Conservation (phyloP, 129 eudicot species). For the Artemisia argyi region DNA sequence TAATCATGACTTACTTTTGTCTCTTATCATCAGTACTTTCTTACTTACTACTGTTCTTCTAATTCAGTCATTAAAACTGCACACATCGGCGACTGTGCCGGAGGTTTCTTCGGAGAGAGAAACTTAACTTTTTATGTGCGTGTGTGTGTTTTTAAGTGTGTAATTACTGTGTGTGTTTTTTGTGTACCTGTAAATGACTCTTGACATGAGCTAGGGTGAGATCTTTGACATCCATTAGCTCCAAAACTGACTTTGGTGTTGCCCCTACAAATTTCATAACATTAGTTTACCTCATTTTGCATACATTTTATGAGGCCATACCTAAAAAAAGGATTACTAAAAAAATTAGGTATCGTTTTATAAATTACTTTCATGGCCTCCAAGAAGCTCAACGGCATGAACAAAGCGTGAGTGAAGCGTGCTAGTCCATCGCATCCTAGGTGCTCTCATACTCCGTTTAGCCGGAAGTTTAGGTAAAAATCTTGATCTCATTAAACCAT, state of each 20-base stretch:
- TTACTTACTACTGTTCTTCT: conserved; percentile 41
- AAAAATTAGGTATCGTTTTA: too few species aligned
- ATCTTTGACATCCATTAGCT: conserved; percentile 97
- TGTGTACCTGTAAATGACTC: conserved; percentile 84
- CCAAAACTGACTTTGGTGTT: conserved; percentile 91
- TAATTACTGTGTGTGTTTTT: neutral
- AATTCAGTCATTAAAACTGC: conserved; percentile 60
- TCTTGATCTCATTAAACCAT: conserved; percentile 71
- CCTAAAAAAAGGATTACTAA: neutral
- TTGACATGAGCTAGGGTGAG: conserved; percentile 94
- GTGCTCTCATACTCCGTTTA: conserved; percentile 83
- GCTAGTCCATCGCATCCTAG: conserved; percentile 93
- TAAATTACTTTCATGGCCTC: conserved; percentile 99
- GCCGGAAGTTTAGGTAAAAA: conserved; percentile 61
- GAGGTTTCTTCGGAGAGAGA: conserved; percentile 59
- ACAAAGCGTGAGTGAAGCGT: conserved; percentile 86
- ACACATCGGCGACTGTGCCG: conserved; percentile 92
- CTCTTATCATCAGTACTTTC: conserved; percentile 39
- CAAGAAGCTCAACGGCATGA: conserved; percentile 95
- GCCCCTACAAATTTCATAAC: conserved; percentile 55
- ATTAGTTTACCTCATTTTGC: neutral
- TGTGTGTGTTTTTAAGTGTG: neutral
- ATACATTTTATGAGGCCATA: neutral
- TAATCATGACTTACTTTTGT: conserved; percentile 76
- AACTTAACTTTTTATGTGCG: conserved; percentile 20